These are phyloP conservation scores for Xerocomus spinulosus DNA, from an alignment of 768 basidiomycete genomes.

Conservation along the genomic window DNA sequence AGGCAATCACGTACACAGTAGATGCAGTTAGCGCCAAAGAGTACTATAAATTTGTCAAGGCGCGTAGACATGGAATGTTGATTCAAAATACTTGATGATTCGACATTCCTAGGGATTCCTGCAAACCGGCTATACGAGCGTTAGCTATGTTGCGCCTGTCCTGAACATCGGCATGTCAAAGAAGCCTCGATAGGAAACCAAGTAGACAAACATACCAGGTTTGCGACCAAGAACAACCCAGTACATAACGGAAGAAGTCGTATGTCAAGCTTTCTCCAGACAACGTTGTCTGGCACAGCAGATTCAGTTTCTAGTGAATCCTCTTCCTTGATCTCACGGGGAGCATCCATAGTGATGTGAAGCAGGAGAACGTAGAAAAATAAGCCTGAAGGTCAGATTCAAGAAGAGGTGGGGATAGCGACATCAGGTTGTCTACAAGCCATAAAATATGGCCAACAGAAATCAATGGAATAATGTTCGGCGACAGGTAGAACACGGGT, in stretches of 20 bases:
- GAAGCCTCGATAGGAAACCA: not conserved
- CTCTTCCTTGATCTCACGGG: not conserved
- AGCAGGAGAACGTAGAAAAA: not conserved
- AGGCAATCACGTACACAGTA: not conserved
- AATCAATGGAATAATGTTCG: not conserved
- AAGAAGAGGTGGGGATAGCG: not conserved
- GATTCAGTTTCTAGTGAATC: slow-evolving; percentile 5
- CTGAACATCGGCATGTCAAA: slow-evolving; percentile 12
- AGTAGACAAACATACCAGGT: slow-evolving; percentile 38
- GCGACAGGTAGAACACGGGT: not conserved
- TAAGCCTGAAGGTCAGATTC: not conserved
- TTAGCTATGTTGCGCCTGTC: slow-evolving; percentile 48
- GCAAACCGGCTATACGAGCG: slow-evolving; percentile 57
- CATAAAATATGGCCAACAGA: not conserved
- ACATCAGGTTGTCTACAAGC: too few relatives aligned
- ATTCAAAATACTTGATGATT: slow-evolving; percentile 20
- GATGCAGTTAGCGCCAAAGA: not conserved
- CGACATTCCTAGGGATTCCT: slow-evolving; percentile 40
- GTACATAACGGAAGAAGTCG: slow-evolving; percentile 46
- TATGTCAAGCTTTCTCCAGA: slow-evolving; percentile 38
- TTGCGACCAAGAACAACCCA: slow-evolving; percentile 45
- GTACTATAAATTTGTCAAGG: not conserved
- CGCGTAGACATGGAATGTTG: too few relatives aligned
- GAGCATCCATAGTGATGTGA: not conserved
- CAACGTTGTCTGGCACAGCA: slow-evolving; percentile 28